Base-by-base conservation (phyloP, 2,329 filamentous ascomycete species). In the Seiridium unicorne region DNA sequence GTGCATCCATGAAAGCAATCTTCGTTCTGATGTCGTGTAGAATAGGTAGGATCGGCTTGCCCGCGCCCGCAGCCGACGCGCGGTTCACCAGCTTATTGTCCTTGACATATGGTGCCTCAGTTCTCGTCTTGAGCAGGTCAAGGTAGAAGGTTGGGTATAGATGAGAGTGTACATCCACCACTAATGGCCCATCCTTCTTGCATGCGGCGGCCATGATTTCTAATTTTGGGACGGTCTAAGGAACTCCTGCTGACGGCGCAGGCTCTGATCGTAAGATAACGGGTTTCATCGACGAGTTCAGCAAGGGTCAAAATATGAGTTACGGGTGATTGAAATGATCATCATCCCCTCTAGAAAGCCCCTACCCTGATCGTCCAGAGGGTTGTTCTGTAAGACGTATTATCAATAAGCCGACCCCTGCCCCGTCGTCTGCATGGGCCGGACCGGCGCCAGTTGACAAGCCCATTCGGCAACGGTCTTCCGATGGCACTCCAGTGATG, bases 1-100 rank as follows among this genome's bases (percentile, higher is more conserved):
- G 93, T 10, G 82, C 84, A 72, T 92, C 83, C 93, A 97, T 97
- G 76, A 97, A 97, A 49, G 86, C 82, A 11, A 97, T 81, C 71
- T 97, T 97, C 7, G 44, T 48, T n/a, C 42, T 31, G 11, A 57
- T 13, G n/a, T 47, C 40, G 38, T 47, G 34, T 18, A 57, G n/a
- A 13, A 57, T 57, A n/a, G 54, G 54, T 9, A 48, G 32, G 26
- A 57, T 47, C 31, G 34, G 40, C 18, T 38, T 57, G n/a, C 40
- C 54, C 6, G 40, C 42, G 7, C 44, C 40, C 31, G 54, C 40
- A 7, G 44, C 40, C 4, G 40, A 57, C 4, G 54, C 54, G 5
- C 54, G 44, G 26, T 57, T 57, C 31, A 57, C 31, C 11, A 57
- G 26, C 11, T 57, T 57, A n/a, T 47, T 48, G 44, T 57, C 54